Conservation (phyloP, 805 yeast genomes). For the Schizosaccharomyces pombe region DNA sequence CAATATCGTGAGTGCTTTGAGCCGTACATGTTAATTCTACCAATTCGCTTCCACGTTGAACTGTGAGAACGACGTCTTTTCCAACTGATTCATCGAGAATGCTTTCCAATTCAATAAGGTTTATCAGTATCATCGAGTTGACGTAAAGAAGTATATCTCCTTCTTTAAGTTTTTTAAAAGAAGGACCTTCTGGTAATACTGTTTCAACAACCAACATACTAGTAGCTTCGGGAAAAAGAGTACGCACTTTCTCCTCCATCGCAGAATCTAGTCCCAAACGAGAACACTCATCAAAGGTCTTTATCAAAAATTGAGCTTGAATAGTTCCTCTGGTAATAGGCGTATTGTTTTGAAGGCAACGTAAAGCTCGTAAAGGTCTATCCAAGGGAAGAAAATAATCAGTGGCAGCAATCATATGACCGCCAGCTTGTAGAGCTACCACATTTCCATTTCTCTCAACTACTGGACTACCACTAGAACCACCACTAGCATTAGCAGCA, state of each 20-base stretch:
- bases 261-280: conserved; percentile 60
- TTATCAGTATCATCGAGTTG: conserved; percentile 36
- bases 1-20: conserved; percentile 55
- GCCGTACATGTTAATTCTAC: conserved; percentile 29
- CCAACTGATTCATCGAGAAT: conserved; percentile 55
- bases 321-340: conserved; percentile 74
- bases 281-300: conserved; percentile 72
- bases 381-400: conserved; percentile 76
- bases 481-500: conserved; percentile 89
- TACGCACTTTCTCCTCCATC: conserved; percentile 47
- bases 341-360: conserved; percentile 34
- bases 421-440: conserved; percentile 87
- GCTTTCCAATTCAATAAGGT: conserved; percentile 63
- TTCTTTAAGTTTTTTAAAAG: conserved; percentile 45
- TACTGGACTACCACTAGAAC: conserved; percentile 92
- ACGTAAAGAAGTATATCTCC: conserved; percentile 67
- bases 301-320: conserved; percentile 65
- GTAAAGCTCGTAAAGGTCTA: conserved; percentile 60
- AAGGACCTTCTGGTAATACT: conserved; percentile 68
- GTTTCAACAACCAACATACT: conserved; percentile 70
- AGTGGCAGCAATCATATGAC: conserved; percentile 72
- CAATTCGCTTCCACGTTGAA: conserved; percentile 56
- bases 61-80: conserved; percentile 26
- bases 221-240: conserved; percentile 43
- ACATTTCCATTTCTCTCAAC: conserved; percentile 71